Conservation (phyloP, 2,329 filamentous ascomycete genomes). For the Zasmidium citrigriseum region DNA sequence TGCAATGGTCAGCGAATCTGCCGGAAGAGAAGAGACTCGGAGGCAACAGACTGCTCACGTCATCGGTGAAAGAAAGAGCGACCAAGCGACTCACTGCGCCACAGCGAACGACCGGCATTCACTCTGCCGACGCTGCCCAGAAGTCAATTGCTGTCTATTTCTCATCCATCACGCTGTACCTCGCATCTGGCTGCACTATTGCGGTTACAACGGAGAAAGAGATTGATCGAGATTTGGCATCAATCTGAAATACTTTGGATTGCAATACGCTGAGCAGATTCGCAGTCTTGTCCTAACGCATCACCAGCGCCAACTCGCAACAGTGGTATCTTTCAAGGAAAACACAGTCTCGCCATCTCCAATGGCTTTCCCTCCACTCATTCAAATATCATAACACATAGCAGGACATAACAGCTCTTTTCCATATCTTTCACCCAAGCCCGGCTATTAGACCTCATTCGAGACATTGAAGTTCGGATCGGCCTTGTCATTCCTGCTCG, state of each 20-base stretch:
- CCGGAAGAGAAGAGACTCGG: too few species aligned
- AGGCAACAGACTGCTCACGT: too few species aligned
- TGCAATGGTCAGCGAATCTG: too few species aligned
- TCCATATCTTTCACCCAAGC: background rate
- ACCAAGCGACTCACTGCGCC: too few species aligned
- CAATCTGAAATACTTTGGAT: background rate
- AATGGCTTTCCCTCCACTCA: background rate
- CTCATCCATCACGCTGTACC: background rate
- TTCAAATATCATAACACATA: background rate
- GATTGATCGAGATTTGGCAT: background rate
- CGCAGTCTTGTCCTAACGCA: background rate
- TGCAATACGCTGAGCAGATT: background rate
- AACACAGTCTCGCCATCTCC: too few species aligned
- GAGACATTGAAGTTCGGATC: conserved; percentile 39
- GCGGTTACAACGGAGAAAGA: background rate
- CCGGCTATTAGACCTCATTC: conserved; percentile 38
- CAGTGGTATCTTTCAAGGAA: conserved; percentile 11
- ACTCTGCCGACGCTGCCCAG: too few species aligned
- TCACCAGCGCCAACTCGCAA: background rate
- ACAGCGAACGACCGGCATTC: too few species aligned
- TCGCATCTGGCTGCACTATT: background rate
- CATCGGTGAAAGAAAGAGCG: too few species aligned
- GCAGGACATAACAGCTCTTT: too few species aligned
- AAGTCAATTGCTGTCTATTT: background rate
- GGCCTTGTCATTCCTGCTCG: conserved; percentile 19